Evolutionary conservation across 371 early-diverging fungal species (phyloP).

Genomic region (Mortierella sp.): DNA sequence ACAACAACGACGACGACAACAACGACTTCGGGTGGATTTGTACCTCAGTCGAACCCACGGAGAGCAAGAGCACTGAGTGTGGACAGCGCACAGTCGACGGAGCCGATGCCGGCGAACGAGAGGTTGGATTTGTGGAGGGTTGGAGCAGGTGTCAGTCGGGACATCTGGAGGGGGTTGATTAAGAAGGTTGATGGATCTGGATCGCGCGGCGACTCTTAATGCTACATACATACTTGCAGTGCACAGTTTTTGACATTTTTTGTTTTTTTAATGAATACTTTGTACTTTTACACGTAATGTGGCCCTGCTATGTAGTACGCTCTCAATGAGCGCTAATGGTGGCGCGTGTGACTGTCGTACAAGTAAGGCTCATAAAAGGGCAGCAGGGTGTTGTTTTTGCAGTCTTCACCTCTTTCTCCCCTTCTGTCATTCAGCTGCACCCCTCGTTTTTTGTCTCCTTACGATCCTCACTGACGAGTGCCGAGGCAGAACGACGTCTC

Average conservation of each 20-base stretch:
- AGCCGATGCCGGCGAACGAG: slow-evolving; percentile 41
- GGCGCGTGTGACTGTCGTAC: neutral
- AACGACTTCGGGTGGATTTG: slow-evolving; percentile 17
- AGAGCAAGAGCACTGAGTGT: slow-evolving; percentile 48
- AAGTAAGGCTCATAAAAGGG: neutral
- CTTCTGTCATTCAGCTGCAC: neutral
- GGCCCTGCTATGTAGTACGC: too few species aligned
- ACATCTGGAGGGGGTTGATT: slow-evolving; percentile 51
- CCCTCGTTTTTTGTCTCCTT: neutral
- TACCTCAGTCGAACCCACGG: slow-evolving; percentile 25
- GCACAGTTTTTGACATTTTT: neutral
- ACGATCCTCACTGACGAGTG: neutral
- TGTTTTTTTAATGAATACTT: neutral
- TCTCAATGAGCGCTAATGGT: too few species aligned
- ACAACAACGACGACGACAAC: too few species aligned
- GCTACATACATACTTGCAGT: too few species aligned
- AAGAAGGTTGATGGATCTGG: slow-evolving; percentile 47
- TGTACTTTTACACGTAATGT: neutral
- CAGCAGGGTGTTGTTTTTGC: neutral
- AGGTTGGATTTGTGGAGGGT: slow-evolving; percentile 52
- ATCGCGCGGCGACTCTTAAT: neutral
- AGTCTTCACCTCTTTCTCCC: neutral
- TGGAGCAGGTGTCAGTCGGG: slow-evolving; percentile 55
- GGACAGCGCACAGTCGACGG: slow-evolving; percentile 47
- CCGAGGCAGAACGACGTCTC: neutral